These are phyloP conservation scores for Carpinus viminea DNA, from an alignment of 306 rosid species.

Conservation along the genomic window DNA sequence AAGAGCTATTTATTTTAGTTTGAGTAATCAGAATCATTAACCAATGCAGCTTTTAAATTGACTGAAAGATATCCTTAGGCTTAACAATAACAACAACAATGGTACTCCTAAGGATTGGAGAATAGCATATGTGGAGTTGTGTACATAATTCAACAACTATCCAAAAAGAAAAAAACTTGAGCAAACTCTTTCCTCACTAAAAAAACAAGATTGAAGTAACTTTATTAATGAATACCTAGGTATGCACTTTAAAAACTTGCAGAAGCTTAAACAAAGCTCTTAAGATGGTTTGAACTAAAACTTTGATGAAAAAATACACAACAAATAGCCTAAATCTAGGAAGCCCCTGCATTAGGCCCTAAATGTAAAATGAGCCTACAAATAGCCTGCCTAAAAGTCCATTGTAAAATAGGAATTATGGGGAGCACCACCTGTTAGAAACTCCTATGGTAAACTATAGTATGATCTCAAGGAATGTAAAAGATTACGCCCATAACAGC, in stretches of 20 bases:
- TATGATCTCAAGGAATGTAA: neutral
- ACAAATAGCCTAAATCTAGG: slow-evolving; percentile 40
- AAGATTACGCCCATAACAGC: neutral
- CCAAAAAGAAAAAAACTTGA: neutral
- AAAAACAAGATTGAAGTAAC: neutral
- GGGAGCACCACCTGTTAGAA: neutral
- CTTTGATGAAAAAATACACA: neutral
- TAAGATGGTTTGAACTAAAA: neutral
- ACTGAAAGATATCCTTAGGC: neutral
- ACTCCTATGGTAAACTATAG: neutral
- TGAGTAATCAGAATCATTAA: neutral
- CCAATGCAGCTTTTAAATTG: neutral
- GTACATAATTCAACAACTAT: neutral
- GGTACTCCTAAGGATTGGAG: neutral
- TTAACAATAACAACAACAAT: neutral
- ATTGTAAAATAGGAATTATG: neutral
- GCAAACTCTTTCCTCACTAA: neutral
- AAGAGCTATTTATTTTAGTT: neutral
- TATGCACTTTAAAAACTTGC: slow-evolving; percentile 4
- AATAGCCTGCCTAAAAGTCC: slow-evolving; percentile 2
- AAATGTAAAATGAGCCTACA: neutral
- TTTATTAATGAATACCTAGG: neutral
- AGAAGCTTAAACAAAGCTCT: slow-evolving; percentile 2
- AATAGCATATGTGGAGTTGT: slow-evolving; percentile 2
- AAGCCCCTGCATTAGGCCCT: neutral